Conservation (phyloP, 352 stramenopile species). For the Globisporangium spiculum region DNA sequence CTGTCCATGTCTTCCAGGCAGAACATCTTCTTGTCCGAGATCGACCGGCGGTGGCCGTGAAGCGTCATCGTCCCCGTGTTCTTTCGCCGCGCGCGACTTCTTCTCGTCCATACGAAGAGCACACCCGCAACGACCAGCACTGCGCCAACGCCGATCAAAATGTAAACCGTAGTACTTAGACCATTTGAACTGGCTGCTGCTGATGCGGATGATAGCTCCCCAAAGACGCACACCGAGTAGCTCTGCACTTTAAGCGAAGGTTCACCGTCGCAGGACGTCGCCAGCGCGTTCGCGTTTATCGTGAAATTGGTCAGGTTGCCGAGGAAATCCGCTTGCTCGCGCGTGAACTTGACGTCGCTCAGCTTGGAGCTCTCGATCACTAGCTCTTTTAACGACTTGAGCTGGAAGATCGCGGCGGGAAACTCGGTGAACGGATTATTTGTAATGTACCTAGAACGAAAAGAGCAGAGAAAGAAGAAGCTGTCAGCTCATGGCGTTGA, state of each 20-base stretch:
- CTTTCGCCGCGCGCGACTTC: not conserved
- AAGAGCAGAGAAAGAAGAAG: not conserved
- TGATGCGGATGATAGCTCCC: not conserved
- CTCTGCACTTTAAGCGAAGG: slow-evolving; percentile 9
- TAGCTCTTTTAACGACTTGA: slow-evolving; percentile 21
- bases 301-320: slow-evolving; percentile 26
- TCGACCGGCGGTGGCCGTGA: not conserved
- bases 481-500: not conserved
- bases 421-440: slow-evolving; percentile 18
- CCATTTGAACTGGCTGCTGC: not conserved
- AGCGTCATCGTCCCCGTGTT: not conserved
- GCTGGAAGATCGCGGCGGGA: slow-evolving; percentile 19
- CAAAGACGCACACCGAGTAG: slow-evolving; percentile 28
- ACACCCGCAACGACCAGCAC: slow-evolving; percentile 5
- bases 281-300: slow-evolving; percentile 24
- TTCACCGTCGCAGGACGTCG: slow-evolving; percentile 19
- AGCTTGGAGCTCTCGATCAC: slow-evolving; percentile 24
- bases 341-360: slow-evolving; percentile 22
- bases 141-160: slow-evolving; percentile 5
- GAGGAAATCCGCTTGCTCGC: slow-evolving; percentile 25
- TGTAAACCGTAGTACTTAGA: not conserved
- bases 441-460: slow-evolving; percentile 9
- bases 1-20: slow-evolving; percentile 16
- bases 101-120: slow-evolving; percentile 6
- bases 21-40: slow-evolving; percentile 20